These are phyloP conservation scores for Asterophora lycoperdoides DNA, from an alignment of 768 basidiomycete species.

Conservation along the genomic window DNA sequence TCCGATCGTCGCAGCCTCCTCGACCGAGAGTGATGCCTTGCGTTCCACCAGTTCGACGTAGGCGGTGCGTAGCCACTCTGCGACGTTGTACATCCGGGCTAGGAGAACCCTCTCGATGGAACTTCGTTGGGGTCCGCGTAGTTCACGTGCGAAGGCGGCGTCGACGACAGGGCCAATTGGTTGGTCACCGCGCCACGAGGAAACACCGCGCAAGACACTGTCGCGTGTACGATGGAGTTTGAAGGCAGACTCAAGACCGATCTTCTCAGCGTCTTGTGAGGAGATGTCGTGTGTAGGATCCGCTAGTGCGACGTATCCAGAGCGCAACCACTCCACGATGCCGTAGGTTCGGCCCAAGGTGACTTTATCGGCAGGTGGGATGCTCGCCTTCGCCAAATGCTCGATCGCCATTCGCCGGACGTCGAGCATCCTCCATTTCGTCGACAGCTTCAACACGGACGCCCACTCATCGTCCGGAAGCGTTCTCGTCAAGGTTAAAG, in stretches of 20 bases:
- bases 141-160: not conserved
- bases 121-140: not conserved
- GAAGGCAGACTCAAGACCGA: conserved; percentile 5
- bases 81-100: conserved; percentile 4
- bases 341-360: conserved; percentile 5
- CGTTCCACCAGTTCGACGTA: conserved; percentile 2
- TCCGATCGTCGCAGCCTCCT: conserved; percentile 8
- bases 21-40: not conserved
- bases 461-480: conserved; percentile 10
- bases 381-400: conserved; percentile 3
- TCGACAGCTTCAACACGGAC: conserved; percentile 12
- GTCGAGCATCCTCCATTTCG: conserved; percentile 13
- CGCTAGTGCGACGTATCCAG: conserved; percentile 3
- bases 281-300: not conserved
- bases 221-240: conserved; percentile 8
- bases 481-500: conserved; percentile 3
- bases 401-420: conserved; percentile 12
- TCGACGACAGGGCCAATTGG: not conserved
- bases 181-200: not conserved
- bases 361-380: conserved; percentile 5
- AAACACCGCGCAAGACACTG: not conserved
- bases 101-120: conserved; percentile 1
- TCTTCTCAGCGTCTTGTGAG: not conserved
- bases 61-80: conserved; percentile 8
- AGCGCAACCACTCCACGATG: conserved; percentile 8